Conservation (phyloP, 1,284 basidiomycete species). For the Erythrobasidium hasegawianum region DNA sequence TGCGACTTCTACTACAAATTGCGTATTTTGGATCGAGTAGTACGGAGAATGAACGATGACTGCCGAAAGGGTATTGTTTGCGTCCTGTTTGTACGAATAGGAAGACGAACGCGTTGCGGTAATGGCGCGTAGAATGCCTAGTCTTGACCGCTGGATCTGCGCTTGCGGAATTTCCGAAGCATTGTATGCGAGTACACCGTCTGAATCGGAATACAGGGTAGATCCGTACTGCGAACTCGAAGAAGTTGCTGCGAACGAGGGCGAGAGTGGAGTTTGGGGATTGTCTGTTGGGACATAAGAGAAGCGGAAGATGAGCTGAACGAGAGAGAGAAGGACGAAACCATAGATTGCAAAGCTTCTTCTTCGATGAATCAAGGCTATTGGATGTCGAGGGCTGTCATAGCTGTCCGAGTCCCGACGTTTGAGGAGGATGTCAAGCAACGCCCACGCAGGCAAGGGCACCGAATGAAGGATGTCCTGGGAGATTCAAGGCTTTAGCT, state of each 20-base stretch:
- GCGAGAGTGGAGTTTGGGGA: neutral
- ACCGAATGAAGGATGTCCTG: conserved; percentile 16
- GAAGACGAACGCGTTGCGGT: neutral
- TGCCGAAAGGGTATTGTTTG: conserved; percentile 6
- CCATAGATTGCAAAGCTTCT: neutral
- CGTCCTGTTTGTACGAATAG: neutral
- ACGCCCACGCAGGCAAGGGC: conserved; percentile 19
- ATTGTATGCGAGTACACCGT: neutral
- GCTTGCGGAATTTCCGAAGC: neutral
- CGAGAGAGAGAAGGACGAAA: neutral
- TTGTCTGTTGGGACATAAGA: neutral
- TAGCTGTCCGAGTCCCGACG: neutral
- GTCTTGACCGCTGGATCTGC: neutral
- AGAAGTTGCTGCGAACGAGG: neutral
- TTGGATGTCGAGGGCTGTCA: conserved; percentile 7
- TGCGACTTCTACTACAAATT: conserved; percentile 38
- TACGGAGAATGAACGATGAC: conserved; percentile 27
- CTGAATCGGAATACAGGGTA: too few relatives aligned
- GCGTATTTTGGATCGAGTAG: conserved; percentile 19
- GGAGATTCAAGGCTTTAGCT: too few relatives aligned
- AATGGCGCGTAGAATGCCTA: neutral
- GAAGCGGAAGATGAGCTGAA: conserved; percentile 6
- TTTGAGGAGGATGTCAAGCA: conserved; percentile 25
- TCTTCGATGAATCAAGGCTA: conserved; percentile 14
- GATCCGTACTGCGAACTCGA: neutral